A percentile compares a stretch with the other conserved stretches of the same genome.
phyloP scores from a whole-genome alignment of 2,329 filamentous ascomycete species.

The Coniochaeta sp. region DNA sequence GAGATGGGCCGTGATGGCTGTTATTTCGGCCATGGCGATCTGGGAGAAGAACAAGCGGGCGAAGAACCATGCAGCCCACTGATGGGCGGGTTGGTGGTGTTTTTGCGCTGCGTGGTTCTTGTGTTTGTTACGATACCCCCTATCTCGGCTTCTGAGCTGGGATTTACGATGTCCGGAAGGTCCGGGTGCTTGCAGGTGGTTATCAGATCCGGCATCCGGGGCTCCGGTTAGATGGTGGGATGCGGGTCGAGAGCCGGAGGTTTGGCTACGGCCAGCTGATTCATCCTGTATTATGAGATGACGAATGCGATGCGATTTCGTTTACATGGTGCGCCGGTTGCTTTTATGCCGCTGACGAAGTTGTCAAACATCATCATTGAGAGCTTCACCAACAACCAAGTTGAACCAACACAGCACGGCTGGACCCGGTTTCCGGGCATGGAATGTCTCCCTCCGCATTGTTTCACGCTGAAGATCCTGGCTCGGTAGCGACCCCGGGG shows the following conservation, averaged over 20 bases:
- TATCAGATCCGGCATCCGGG: not conserved
- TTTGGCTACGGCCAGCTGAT: not conserved
- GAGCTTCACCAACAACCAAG: no score
- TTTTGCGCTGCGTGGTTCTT: not conserved
- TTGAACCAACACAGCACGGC: no score
- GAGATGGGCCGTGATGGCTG: slow-evolving; percentile 35
- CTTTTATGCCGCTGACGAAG: no score
- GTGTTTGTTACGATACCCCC: not conserved
- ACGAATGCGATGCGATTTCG: not conserved
- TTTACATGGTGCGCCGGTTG: not conserved
- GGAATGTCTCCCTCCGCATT: not conserved
- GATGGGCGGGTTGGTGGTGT: not conserved
- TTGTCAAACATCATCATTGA: no score
- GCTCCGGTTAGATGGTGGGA: not conserved
- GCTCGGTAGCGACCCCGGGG: not conserved
- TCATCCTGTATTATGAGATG: not conserved
- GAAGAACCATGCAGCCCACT: not conserved
- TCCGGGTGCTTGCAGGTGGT: no score
- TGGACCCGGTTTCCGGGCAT: not conserved
- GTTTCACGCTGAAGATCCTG: not conserved
- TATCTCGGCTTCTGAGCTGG: not conserved
- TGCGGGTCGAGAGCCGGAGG: not conserved
- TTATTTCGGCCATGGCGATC: slow-evolving; percentile 27
- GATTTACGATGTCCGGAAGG: not conserved
- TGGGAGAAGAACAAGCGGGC: slow-evolving; percentile 9